Evolutionary conservation across 257 asterid genomes (phyloP).

Genomic region (Fraxinus americana): DNA sequence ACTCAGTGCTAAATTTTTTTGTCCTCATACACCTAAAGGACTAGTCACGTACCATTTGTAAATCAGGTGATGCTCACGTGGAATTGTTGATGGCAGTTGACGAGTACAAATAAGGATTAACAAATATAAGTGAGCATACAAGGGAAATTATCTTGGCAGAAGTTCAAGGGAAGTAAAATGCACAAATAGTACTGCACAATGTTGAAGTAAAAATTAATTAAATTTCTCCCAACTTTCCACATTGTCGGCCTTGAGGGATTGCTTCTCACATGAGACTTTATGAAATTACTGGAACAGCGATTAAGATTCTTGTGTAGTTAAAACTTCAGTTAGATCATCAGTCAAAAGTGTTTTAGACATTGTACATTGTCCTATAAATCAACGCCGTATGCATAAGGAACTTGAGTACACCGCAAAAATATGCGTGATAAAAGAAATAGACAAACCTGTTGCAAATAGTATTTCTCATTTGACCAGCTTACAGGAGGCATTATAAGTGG

Average conservation of each 20-base stretch:
- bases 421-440: conserved; percentile 10
- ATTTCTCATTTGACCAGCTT: conserved; percentile 94
- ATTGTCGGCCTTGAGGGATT: not conserved
- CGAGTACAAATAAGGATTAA: too few species aligned
- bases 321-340: not conserved
- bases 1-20: too few species aligned
- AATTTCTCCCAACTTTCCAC: not conserved
- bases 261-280: not conserved
- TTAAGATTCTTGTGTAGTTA: not conserved
- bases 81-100: not conserved
- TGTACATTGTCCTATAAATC: not conserved
- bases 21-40: too few species aligned
- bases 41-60: too few species aligned
- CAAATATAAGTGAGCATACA: too few species aligned
- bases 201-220: not conserved
- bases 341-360: not conserved
- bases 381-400: not conserved
- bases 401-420: not conserved
- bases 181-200: not conserved
- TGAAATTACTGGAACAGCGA: not conserved
- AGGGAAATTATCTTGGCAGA: too few species aligned
- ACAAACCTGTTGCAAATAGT: conserved; percentile 87
- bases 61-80: too few species aligned
- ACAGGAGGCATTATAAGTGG: conserved; percentile 85
- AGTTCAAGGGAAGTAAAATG: too few species aligned